phyloP scores from a whole-genome alignment of 306 rosid genomes.

The Lathyrus tuberosus region DNA sequence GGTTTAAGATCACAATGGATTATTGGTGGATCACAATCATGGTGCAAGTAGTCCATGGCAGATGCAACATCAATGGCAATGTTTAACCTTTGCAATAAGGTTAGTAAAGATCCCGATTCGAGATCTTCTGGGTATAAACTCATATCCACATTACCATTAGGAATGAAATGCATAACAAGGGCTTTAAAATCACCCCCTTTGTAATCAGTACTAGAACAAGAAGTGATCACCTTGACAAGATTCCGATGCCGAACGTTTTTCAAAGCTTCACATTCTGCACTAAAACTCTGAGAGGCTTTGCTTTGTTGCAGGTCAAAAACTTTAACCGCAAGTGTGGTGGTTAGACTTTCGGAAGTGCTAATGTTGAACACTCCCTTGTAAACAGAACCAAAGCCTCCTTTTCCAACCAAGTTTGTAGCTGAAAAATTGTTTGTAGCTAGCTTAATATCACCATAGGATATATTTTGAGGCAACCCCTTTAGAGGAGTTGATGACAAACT shows the following conservation, averaged over 20 bases:
- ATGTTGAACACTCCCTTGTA: conserved; percentile 68
- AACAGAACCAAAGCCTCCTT: conserved; percentile 81
- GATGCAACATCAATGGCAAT: conserved; percentile 52
- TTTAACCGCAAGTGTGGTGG: conserved; percentile 48
- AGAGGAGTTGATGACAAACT: conserved; percentile 5
- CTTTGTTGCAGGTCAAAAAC: conserved; percentile 48
- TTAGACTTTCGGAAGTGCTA: conserved; percentile 52
- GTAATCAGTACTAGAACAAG: conserved; percentile 50
- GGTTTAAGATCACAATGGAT: conserved; percentile 59
- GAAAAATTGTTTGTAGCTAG: conserved; percentile 85
- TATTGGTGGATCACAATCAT: conserved; percentile 50
- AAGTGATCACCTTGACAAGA: conserved; percentile 46
- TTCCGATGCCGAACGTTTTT: conserved; percentile 49
- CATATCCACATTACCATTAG: conserved; percentile 46
- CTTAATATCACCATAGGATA: conserved; percentile 63
- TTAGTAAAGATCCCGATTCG: conserved; percentile 36
- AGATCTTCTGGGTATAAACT: conserved; percentile 35
- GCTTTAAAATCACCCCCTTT: conserved; percentile 50
- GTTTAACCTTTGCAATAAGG: conserved; percentile 43
- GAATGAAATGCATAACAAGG: conserved; percentile 50
- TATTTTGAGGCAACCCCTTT: conserved; percentile 34
- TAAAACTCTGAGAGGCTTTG: conserved; percentile 50
- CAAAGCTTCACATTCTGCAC: conserved; percentile 49
- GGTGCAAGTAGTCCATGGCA: conserved; percentile 54
- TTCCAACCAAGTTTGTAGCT: conserved; percentile 71